Evolutionary conservation across 2,329 filamentous ascomycete species (phyloP), one percentile per base, ranked within the genome.

Genomic region (Beauveria rudraprayagi): DNA sequence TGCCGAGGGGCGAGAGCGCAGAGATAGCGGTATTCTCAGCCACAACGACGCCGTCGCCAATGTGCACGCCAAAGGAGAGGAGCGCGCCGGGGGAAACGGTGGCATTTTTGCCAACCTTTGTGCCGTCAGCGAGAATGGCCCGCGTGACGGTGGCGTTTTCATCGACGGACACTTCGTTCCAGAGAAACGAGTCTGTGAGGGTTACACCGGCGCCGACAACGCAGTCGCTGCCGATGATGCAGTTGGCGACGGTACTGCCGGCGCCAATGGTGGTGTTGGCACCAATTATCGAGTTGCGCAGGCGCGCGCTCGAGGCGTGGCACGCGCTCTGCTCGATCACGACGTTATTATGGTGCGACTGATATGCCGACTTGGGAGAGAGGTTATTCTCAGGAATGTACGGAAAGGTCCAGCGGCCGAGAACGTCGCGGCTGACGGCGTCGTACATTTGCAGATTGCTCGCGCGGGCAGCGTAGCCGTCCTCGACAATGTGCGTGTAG

Each of bases 371-470:
- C 47, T 85, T 88, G 1, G 84, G 83, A 2, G 94, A 77, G 24
- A 97, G 76, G 69, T 97, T 97, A 70, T 87, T 92, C 70, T 97
- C 92, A 2, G 93, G 93, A 61, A 91, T 89, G 47, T 97, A 81
- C 1, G 94, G 93, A 68, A 92, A 94, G 10, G 91, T 87, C 91
- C 91, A 96, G 62, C 92, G 83, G 53, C 85, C 85, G 16, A 96
- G 80, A n/a, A 97, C 83, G 70, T 97, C 93, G 68, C 86, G 88
- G 72, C 86, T 92, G 59, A 99, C 85, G 34, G 92, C 85, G 69
- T 96, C 91, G 76, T 97, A 99, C 70, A 92, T 87, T 69, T 90
- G 89, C 26, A 97, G 80, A 69, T 92, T 96, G 70, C 85, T 88
- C 14, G 91, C 92, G 65, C 94, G 83, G 1, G 92, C 92, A 1